Evolutionary conservation across 768 basidiomycete genomes (phyloP).

Genomic region (Heimioporus sp.): DNA sequence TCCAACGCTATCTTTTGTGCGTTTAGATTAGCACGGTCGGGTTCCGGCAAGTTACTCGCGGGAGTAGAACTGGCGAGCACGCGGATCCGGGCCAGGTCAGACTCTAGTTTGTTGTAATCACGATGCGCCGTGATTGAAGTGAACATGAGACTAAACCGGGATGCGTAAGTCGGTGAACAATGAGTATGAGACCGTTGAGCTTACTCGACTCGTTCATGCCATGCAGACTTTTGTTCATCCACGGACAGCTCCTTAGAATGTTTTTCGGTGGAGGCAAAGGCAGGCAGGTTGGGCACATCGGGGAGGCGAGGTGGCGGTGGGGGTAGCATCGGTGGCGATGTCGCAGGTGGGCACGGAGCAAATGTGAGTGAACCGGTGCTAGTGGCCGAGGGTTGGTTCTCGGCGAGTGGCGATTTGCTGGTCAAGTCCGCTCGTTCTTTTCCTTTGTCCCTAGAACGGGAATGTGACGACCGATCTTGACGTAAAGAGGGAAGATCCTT

Average conservation of each 20-base stretch:
- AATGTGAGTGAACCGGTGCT: too few relatives aligned
- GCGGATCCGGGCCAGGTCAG: slow-evolving; percentile 30
- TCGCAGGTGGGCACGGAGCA: neutral
- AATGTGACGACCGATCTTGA: slow-evolving; percentile 9
- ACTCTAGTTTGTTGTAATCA: slow-evolving; percentile 31
- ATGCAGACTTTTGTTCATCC: slow-evolving; percentile 37
- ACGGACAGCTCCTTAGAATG: slow-evolving; percentile 24
- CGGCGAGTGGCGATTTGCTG: neutral
- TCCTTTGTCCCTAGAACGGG: slow-evolving; percentile 10
- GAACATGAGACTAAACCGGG: slow-evolving; percentile 33
- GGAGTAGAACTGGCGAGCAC: slow-evolving; percentile 24
- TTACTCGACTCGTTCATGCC: slow-evolving; percentile 42
- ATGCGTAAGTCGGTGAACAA: neutral
- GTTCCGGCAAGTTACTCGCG: slow-evolving; percentile 22
- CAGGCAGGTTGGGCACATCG: slow-evolving; percentile 15
- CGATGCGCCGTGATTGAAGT: slow-evolving; percentile 33
- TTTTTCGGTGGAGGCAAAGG: slow-evolving; percentile 13
- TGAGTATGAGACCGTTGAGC: slow-evolving; percentile 9
- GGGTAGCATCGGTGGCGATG: slow-evolving; percentile 18
- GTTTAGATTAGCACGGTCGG: slow-evolving; percentile 21
- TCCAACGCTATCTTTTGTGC: slow-evolving; percentile 24
- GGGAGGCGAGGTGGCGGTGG: slow-evolving; percentile 17
- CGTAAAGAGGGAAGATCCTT: neutral
- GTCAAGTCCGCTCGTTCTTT: slow-evolving; percentile 1
- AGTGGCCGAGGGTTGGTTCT: neutral